Evolutionary conservation across 2,329 filamentous ascomycete genomes (phyloP).

Genomic region (Arthrobotrys sphaeroides): DNA sequence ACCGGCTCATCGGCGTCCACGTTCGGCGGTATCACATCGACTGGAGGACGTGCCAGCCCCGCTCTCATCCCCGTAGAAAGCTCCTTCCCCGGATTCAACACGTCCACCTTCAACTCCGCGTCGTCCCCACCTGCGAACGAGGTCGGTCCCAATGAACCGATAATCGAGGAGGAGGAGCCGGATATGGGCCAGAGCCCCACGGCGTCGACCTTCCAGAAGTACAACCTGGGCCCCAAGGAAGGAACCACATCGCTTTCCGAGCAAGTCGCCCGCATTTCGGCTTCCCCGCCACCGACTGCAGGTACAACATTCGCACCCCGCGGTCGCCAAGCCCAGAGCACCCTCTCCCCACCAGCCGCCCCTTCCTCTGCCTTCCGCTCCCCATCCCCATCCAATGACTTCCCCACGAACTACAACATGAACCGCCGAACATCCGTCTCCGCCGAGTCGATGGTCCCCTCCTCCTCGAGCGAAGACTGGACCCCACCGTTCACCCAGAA

Average conservation of each 20-base stretch:
- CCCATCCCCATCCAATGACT: conserved; percentile 64
- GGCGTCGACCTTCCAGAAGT: conserved; percentile 66
- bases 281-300: conserved; percentile 42
- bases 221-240: conserved; percentile 34
- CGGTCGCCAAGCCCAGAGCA: conserved; percentile 43
- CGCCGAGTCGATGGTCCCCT: conserved; percentile 93
- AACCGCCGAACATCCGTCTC: conserved; percentile 94
- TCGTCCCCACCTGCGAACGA: conserved; percentile 58
- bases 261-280: conserved; percentile 46
- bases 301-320: conserved; percentile 43
- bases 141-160: conserved; percentile 68
- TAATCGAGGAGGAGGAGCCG: conserved; percentile 83
- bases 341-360: conserved; percentile 38
- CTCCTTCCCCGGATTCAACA: conserved; percentile 49
- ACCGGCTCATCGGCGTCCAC: conserved; percentile 55
- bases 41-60: conserved; percentile 48
- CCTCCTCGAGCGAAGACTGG: conserved; percentile 86
- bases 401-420: conserved; percentile 93
- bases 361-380: conserved; percentile 49
- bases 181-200: conserved; percentile 80
- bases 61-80: conserved; percentile 43
- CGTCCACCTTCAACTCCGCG: conserved; percentile 50
- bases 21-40: conserved; percentile 54
- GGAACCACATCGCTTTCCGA: conserved; percentile 14
- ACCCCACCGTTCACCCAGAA: conserved; percentile 86